A percentile compares a stretch with the other conserved stretches of the same genome.
phyloP scores from a whole-genome alignment of 2,329 filamentous ascomycete genomes.

The Colletotrichum sp. region DNA sequence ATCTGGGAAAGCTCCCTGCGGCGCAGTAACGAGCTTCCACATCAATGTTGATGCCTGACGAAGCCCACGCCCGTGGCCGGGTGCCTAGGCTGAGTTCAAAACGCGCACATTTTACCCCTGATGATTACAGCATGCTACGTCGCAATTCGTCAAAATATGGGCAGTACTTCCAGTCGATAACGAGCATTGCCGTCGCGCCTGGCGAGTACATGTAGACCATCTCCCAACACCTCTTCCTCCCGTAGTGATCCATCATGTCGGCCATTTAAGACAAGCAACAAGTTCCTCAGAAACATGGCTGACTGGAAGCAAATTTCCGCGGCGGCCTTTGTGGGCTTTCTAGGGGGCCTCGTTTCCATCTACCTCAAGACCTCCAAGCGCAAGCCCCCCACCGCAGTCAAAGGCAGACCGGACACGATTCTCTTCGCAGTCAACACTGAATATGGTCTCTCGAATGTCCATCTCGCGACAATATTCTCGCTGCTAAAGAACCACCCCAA shows the following conservation, averaged over 20 bases:
- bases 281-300: not conserved
- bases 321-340: not conserved
- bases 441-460: conserved; percentile 39
- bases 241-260: not conserved
- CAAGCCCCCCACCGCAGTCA: not conserved
- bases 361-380: not conserved
- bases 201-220: not conserved
- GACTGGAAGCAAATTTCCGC: not conserved
- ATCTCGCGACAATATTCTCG: conserved; percentile 36
- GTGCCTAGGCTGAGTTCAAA: not conserved
- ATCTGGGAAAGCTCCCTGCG: not conserved
- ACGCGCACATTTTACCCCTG: not conserved
- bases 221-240: not conserved
- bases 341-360: not conserved
- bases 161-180: not conserved
- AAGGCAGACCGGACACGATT: conserved; percentile 31
- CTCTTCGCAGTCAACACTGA: conserved; percentile 36
- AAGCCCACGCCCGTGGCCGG: not conserved
- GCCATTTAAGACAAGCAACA: not conserved
- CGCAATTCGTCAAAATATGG: not conserved
- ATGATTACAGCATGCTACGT: not conserved
- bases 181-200: not conserved
- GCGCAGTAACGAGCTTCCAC: not conserved
- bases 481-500: conserved; percentile 34
- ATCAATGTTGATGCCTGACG: not conserved